Base-by-base conservation (phyloP, 768 basidiomycete genomes). In the Russula vinacea region DNA sequence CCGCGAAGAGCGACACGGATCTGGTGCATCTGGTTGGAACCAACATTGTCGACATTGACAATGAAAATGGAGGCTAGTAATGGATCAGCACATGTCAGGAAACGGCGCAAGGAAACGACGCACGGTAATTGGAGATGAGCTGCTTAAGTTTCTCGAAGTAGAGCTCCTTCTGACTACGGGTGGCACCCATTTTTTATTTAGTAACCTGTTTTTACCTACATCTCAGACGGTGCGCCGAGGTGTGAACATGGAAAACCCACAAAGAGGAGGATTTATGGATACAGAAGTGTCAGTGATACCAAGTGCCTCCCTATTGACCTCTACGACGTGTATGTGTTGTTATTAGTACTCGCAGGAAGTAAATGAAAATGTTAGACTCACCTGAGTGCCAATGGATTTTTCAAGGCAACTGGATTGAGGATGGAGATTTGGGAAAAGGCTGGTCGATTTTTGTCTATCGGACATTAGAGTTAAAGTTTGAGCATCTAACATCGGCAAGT, bases 11-110 rank as follows among this genome's bases (percentile, higher is more conserved):
- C 82, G 60, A 88, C 89, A 83, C 91, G 94, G 69, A 96, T 95
- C 77, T 96, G 94, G 74, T 97, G 94, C 90, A 98, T 95, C 81
- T 99, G 97, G 84, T 98, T 97, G 66, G 95, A 98, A 63, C 94
- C 92, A 75, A 99, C 97, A 80, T 98, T 99, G 87, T 98, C 97
- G 76, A 99, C 94, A 78, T 98, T 98, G 81, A 98, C 96, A 69
- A 98, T 73, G 84, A 99, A 98, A 80, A 99, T 93, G 64, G 96
- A 96, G 73, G 93, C 95, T 97, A 70, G n/a, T 56, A 22, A 50
- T 42, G 35, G 19, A 35, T 64, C 9, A 13, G 39, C 24, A 42
- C 37, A 26, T 49, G 58, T 14, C 37, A 29, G 33, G 19, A 2
- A 40, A 47, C 35, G 5, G 32, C 16, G 9, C 26, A 22, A 33